A percentile compares a stretch with the other conserved stretches of the same genome.
Conservation (phyloP, 2,329 filamentous ascomycete genomes). For the Aspergillus nomiae region DNA sequence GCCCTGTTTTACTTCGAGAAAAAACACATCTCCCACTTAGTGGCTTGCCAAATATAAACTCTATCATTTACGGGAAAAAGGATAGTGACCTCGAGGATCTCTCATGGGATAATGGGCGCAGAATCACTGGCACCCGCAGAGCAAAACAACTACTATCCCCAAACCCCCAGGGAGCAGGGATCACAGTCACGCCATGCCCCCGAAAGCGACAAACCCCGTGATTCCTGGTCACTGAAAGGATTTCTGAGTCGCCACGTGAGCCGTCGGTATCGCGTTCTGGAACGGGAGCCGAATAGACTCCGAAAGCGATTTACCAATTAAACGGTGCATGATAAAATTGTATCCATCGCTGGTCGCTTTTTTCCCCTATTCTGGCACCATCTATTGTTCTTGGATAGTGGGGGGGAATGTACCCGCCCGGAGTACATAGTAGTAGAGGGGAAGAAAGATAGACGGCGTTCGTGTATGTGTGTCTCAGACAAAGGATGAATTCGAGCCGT, state of each 20-base stretch:
- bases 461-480: neutral
- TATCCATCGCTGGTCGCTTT: neutral
- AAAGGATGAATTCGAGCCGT: neutral
- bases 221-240: conserved; percentile 32
- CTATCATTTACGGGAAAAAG: neutral
- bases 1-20: neutral
- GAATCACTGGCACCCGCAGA: conserved; percentile 20
- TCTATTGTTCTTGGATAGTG: neutral
- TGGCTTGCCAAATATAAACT: conserved; percentile 5
- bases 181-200: conserved; percentile 8
- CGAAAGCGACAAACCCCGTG: conserved; percentile 9
- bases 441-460: neutral
- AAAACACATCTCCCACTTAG: neutral
- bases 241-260: conserved; percentile 29
- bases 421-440: neutral
- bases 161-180: conserved; percentile 16
- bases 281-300: conserved; percentile 34
- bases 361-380: neutral
- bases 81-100: neutral
- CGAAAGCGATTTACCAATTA: conserved; percentile 27
- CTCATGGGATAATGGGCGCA: conserved; percentile 23
- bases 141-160: conserved; percentile 16
- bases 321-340: neutral
- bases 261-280: conserved; percentile 32
- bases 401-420: neutral